These are phyloP conservation scores for Pichiaceae sp. DNA, from an alignment of 1,139 yeast genomes.

Conservation along the genomic window DNA sequence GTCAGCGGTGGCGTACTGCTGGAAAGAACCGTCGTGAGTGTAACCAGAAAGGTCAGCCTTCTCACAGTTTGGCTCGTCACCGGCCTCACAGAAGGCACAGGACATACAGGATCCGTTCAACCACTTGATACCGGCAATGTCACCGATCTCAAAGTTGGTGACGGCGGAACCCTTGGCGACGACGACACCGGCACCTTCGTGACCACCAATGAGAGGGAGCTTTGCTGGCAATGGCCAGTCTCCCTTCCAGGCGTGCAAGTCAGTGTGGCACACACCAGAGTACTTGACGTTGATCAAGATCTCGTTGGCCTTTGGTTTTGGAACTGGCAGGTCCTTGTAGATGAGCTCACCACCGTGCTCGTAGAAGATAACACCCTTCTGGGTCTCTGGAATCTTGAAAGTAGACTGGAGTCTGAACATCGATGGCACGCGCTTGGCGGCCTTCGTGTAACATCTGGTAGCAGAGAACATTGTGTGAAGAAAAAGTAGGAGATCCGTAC, in stretches of 20 bases:
- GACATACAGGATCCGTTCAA: slow-evolving; percentile 62
- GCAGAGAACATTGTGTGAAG: slow-evolving; percentile 1
- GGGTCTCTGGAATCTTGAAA: slow-evolving; percentile 36
- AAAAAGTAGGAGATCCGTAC: no score
- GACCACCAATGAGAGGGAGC: slow-evolving; percentile 73
- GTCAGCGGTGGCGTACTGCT: slow-evolving; percentile 73
- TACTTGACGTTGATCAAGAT: slow-evolving; percentile 59
- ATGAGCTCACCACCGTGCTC: slow-evolving; percentile 38
- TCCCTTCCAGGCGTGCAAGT: slow-evolving; percentile 75
- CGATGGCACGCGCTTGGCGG: slow-evolving; percentile 4
- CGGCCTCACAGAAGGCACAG: slow-evolving; percentile 61
- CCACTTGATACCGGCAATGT: slow-evolving; percentile 70
- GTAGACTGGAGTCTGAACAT: slow-evolving; percentile 4
- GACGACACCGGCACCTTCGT: slow-evolving; percentile 78
- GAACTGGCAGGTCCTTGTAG: slow-evolving; percentile 61
- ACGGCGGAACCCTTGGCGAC: slow-evolving; percentile 65
- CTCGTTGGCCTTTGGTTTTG: slow-evolving; percentile 61
- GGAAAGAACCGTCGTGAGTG: slow-evolving; percentile 77
- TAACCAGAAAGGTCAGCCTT: slow-evolving; percentile 66
- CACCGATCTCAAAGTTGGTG: slow-evolving; percentile 60
- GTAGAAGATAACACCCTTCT: slow-evolving; percentile 39
- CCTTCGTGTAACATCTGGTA: slow-evolving; percentile 1
- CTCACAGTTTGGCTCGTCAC: slow-evolving; percentile 61
- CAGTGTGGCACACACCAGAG: slow-evolving; percentile 78
- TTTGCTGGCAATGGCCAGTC: slow-evolving; percentile 67